These are phyloP conservation scores for Candida oleophila DNA, from an alignment of 805 yeast species.

Conservation along the genomic window DNA sequence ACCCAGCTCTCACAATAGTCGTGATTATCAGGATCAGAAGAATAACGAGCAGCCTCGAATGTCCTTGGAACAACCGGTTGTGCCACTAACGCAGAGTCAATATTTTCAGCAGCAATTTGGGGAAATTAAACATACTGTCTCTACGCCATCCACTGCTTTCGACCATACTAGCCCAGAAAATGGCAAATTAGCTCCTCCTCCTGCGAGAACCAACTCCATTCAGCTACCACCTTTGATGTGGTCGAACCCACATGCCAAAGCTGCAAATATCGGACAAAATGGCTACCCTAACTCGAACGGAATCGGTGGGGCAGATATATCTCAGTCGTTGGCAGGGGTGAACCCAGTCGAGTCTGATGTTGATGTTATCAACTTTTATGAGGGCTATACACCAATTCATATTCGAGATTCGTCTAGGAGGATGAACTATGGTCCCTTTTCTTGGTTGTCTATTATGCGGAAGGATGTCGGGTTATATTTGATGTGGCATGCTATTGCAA, in stretches of 20 bases:
- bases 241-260: background rate
- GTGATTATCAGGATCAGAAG: background rate
- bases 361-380: constrained; percentile 41
- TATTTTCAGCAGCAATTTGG: constrained; percentile 4
- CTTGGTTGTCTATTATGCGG: constrained; percentile 47
- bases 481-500: constrained; percentile 3
- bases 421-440: constrained; percentile 51
- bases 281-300: background rate
- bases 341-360: constrained; percentile 23
- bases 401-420: constrained; percentile 36
- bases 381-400: constrained; percentile 43
- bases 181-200: background rate
- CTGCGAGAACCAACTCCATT: constrained; percentile 10
- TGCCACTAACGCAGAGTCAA: background rate
- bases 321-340: constrained; percentile 13
- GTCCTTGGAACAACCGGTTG: background rate
- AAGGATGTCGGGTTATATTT: constrained; percentile 39
- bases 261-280: background rate
- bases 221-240: constrained; percentile 4
- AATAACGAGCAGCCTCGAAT: background rate
- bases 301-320: background rate
- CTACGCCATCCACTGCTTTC: background rate
- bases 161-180: background rate
- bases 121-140: background rate
- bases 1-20: no score